These are phyloP conservation scores for Microdochium bolleyi DNA, from an alignment of 2,329 filamentous ascomycete genomes.

Conservation along the genomic window DNA sequence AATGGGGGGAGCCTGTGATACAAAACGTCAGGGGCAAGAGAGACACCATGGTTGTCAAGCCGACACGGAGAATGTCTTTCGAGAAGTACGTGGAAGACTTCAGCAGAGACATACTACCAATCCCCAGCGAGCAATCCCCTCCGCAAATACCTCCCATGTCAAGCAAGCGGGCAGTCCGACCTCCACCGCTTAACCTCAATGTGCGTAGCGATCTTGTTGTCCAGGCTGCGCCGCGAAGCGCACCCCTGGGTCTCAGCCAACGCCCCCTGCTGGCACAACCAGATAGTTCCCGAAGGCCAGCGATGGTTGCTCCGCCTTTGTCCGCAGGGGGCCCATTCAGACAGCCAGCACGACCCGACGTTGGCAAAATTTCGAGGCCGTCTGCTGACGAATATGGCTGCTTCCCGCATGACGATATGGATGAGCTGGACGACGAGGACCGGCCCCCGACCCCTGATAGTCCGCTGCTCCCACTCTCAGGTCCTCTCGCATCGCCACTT, in stretches of 20 bases:
- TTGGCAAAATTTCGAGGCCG: neutral
- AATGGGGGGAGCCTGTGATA: neutral
- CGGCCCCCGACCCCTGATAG: neutral
- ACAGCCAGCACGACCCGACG: neutral
- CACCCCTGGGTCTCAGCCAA: neutral
- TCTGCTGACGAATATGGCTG: neutral
- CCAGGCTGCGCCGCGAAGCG: neutral
- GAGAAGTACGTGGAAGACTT: neutral
- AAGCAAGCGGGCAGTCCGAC: neutral
- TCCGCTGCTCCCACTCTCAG: neutral
- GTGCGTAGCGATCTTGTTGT: neutral
- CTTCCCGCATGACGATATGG: neutral
- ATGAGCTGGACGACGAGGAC: neutral
- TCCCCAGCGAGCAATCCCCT: neutral
- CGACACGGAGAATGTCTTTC: neutral
- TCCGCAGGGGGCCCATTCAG: neutral
- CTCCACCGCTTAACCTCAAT: neutral
- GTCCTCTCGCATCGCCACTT: neutral
- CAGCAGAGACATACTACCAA: neutral
- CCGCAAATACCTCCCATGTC: neutral
- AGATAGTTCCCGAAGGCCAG: neutral
- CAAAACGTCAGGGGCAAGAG: neutral
- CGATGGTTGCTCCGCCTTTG: neutral
- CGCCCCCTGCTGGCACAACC: neutral
- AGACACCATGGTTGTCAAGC: neutral